These are phyloP conservation scores for Sphenostylis stenocarpa DNA, from an alignment of 306 rosid genomes.

Conservation along the genomic window DNA sequence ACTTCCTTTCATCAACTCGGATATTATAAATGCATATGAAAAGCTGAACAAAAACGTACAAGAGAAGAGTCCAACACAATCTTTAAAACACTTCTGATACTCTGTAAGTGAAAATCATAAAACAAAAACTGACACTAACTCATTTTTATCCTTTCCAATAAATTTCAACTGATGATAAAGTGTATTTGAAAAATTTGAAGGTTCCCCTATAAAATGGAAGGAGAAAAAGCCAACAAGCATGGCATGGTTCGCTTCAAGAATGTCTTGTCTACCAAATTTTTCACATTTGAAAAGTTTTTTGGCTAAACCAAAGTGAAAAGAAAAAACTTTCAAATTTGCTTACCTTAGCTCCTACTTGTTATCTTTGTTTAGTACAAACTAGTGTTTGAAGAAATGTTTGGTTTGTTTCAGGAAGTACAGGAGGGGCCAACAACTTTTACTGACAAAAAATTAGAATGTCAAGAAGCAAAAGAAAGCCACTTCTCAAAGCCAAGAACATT, in stretches of 20 bases:
- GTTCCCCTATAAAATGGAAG: not conserved
- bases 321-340: not conserved
- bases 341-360: not conserved
- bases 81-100: not conserved
- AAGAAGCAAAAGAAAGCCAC: not conserved
- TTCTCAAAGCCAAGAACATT: not conserved
- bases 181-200: not conserved
- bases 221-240: constrained; percentile 39
- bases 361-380: not conserved
- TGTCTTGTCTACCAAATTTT: not conserved
- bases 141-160: not conserved
- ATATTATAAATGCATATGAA: not conserved
- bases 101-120: not conserved
- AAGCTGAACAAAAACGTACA: not conserved
- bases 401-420: not conserved
- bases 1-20: not conserved
- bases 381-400: not conserved
- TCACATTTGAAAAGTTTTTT: not conserved
- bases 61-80: not conserved
- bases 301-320: not conserved
- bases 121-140: not conserved
- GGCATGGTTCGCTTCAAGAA: constrained; percentile 26
- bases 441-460: not conserved
- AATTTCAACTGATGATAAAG: not conserved
- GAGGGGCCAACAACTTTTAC: not conserved